These are phyloP conservation scores for Candida alai DNA, from an alignment of 805 yeast genomes.

Conservation along the genomic window DNA sequence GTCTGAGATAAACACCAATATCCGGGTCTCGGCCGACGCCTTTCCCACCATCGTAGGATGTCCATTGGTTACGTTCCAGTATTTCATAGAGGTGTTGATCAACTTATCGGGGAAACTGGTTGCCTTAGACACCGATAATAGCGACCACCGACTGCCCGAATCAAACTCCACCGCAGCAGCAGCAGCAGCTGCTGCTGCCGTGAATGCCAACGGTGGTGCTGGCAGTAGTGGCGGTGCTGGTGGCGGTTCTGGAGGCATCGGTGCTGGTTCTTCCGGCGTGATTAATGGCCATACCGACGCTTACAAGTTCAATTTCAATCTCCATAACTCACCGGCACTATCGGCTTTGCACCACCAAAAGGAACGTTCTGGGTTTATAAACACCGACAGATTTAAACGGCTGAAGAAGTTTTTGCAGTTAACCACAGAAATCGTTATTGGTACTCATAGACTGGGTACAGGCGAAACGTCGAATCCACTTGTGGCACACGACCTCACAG, in stretches of 20 bases:
- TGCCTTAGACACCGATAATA: slow-evolving; percentile 18
- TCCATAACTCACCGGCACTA: slow-evolving; percentile 12
- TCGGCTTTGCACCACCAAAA: slow-evolving; percentile 19
- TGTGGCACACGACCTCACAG: not conserved
- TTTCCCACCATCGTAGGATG: slow-evolving; percentile 80
- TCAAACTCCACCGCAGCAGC: not conserved
- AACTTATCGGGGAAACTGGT: slow-evolving; percentile 65
- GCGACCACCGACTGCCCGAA: slow-evolving; percentile 3
- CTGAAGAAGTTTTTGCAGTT: slow-evolving; percentile 76
- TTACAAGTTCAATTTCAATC: slow-evolving; percentile 25
- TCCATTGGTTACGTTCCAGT: slow-evolving; percentile 73
- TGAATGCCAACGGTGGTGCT: not conserved
- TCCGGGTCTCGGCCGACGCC: slow-evolving; percentile 77
- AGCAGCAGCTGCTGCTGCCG: slow-evolving; percentile 4
- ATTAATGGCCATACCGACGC: slow-evolving; percentile 8
- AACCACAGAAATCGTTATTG: slow-evolving; percentile 75
- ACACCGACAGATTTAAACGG: slow-evolving; percentile 75
- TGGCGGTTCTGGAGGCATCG: not conserved
- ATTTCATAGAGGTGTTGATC: slow-evolving; percentile 78
- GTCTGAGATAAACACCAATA: slow-evolving; percentile 55
- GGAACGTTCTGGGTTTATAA: slow-evolving; percentile 49
- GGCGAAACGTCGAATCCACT: slow-evolving; percentile 1
- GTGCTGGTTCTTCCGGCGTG: slow-evolving; percentile 8
- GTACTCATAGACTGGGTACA: slow-evolving; percentile 58
- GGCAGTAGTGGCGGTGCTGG: not conserved